phyloP scores from a whole-genome alignment of 202 grass and related monocot genomes.

The Eragrostis tef region DNA sequence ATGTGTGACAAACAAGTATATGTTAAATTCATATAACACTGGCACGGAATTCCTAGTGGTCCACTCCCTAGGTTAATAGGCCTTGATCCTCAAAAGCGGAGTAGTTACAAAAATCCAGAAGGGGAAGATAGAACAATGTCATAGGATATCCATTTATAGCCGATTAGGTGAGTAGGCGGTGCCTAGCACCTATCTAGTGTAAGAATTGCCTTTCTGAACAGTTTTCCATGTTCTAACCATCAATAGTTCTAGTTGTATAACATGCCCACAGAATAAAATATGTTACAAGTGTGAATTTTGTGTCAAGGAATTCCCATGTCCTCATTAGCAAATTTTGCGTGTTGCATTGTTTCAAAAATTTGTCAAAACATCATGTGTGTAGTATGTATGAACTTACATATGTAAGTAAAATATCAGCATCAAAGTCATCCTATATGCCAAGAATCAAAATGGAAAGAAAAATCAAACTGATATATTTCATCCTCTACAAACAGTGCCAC shows the following conservation, averaged over 20 bases:
- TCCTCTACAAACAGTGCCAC: no score
- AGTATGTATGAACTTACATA: no score
- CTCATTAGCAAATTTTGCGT: no score
- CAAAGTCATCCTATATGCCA: no score
- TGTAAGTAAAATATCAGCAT: no score
- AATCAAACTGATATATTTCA: no score
- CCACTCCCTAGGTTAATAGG: background rate
- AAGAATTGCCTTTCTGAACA: background rate
- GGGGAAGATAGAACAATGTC: background rate
- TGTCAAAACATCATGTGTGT: no score
- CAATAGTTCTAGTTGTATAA: background rate
- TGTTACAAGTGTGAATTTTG: background rate
- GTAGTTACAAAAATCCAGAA: background rate
- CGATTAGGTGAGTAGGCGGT: background rate
- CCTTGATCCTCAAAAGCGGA: background rate
- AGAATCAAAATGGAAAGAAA: no score
- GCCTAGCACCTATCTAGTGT: background rate
- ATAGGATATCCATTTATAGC: no score
- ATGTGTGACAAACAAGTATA: constrained; percentile 34
- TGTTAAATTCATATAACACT: constrained; percentile 6
- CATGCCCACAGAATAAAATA: background rate
- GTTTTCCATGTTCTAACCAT: background rate
- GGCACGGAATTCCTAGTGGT: constrained; percentile 8
- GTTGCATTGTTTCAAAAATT: no score
- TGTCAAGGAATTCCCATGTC: no score